Evolutionary conservation across 495 filamentous ascomycete genomes (phyloP).

Genomic region (Hypoxylon fragiforme): DNA sequence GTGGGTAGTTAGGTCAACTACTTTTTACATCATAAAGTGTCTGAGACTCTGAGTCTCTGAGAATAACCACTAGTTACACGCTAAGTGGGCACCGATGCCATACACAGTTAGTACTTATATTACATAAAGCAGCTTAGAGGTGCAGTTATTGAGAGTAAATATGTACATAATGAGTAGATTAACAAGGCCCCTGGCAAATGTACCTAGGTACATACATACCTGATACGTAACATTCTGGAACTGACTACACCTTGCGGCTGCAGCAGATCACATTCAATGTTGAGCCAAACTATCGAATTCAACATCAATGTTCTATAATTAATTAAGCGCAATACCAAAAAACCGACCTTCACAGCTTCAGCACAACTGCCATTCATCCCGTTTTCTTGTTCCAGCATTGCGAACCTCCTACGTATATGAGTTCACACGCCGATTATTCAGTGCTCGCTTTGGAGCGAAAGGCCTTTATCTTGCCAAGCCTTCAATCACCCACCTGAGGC

Average conservation of each 20-base stretch:
- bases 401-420: conserved; percentile 22
- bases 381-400: not conserved
- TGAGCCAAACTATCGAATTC: conserved; percentile 35
- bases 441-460: conserved; percentile 32
- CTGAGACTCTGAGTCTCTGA: too few species aligned
- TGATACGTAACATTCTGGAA: too few species aligned
- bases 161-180: too few species aligned
- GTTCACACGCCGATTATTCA: conserved; percentile 26
- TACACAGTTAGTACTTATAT: too few species aligned
- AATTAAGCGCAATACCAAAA: conserved; percentile 17
- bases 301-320: conserved; percentile 16
- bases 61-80: too few species aligned
- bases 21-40: too few species aligned
- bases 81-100: too few species aligned
- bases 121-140: too few species aligned
- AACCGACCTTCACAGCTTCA: not conserved
- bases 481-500: conserved; percentile 22
- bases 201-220: too few species aligned
- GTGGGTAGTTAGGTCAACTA: too few species aligned
- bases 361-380: not conserved
- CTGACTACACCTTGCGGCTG: not conserved
- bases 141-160: too few species aligned
- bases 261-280: conserved; percentile 20
- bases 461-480: conserved; percentile 14
- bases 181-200: too few species aligned